These are phyloP conservation scores for Sarocladiaceae sp. DNA, from an alignment of 2,329 filamentous ascomycete species.

Conservation along the genomic window DNA sequence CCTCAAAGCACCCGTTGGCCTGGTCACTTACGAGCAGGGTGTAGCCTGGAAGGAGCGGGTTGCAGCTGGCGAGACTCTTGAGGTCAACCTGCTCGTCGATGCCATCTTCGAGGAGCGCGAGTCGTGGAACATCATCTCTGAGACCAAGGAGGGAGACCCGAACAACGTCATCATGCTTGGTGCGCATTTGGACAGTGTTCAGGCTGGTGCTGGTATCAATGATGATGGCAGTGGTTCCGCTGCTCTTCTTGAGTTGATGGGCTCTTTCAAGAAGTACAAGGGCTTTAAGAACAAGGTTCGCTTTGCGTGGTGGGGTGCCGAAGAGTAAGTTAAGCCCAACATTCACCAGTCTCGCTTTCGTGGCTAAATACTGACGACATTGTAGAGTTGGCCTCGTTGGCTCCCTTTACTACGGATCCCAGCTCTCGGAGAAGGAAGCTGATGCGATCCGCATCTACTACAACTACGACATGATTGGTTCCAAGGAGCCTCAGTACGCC, in stretches of 20 bases:
- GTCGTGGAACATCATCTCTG: constrained; percentile 37
- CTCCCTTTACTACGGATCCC: constrained; percentile 35
- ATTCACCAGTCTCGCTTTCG: background rate
- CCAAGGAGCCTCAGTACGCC: constrained; percentile 31
- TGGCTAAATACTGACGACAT: constrained; percentile 13
- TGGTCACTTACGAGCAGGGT: constrained; percentile 31
- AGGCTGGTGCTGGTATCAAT: constrained; percentile 35
- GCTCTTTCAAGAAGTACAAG: constrained; percentile 30
- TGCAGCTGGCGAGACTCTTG: constrained; percentile 26
- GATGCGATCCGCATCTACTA: constrained; percentile 62
- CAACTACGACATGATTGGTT: constrained; percentile 69
- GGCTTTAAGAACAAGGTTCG: constrained; percentile 38
- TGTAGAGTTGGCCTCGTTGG: constrained; percentile 35
- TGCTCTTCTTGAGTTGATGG: constrained; percentile 33
- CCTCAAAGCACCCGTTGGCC: constrained; percentile 30
- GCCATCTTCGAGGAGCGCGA: constrained; percentile 30
- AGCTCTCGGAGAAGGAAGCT: constrained; percentile 30
- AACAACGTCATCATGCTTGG: constrained; percentile 39
- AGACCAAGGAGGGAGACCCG: constrained; percentile 38
- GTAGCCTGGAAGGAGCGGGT: constrained; percentile 29
- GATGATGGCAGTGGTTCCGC: constrained; percentile 36
- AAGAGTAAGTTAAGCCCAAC: constrained; percentile 27
- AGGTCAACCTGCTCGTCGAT: constrained; percentile 32
- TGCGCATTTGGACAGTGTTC: constrained; percentile 36
- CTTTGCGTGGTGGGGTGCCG: constrained; percentile 39